Evolutionary conservation across 2,329 filamentous ascomycete species (phyloP).

Genomic region (Trichoderma sp.): DNA sequence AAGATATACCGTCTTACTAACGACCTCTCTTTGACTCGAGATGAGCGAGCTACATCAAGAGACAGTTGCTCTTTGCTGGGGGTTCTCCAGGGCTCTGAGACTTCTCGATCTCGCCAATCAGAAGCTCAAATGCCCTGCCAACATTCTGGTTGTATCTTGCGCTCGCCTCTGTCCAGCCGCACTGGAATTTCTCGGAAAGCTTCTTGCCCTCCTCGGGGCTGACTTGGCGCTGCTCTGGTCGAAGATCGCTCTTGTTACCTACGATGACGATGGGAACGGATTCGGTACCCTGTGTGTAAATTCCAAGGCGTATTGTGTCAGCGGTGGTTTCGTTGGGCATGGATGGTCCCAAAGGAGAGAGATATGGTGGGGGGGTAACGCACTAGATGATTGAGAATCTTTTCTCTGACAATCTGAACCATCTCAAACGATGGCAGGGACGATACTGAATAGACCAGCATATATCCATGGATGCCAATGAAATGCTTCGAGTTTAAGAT

Average conservation of each 20-base stretch:
- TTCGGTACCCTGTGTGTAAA: constrained; percentile 72
- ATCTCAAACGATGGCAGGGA: constrained; percentile 96
- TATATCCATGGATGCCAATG: constrained; percentile 97
- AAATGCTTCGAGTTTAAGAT: constrained; percentile 99
- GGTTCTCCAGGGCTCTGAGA: constrained; percentile 87
- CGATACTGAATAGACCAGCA: constrained; percentile 97
- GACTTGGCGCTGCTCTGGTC: constrained; percentile 91
- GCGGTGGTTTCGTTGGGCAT: neutral
- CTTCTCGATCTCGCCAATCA: constrained; percentile 95
- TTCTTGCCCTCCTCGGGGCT: constrained; percentile 81
- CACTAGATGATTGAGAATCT: constrained; percentile 95
- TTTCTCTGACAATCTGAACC: constrained; percentile 93
- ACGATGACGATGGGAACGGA: constrained; percentile 92
- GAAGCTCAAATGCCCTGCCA: constrained; percentile 84
- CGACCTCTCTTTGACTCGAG: neutral
- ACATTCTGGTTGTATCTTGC: constrained; percentile 96
- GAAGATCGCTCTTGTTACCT: constrained; percentile 94
- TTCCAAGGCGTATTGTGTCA: neutral
- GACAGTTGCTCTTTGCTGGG: constrained; percentile 76
- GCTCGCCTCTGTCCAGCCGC: constrained; percentile 92
- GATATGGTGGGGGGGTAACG: constrained; percentile 33
- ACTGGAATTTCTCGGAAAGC: constrained; percentile 82
- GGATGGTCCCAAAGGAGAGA: neutral
- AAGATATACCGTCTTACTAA: constrained; percentile 1
- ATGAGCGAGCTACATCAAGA: constrained; percentile 67